Percentiles rank a stretch among this genome's conserved stretches.
Conservation (phyloP, 2,329 filamentous ascomycete genomes). For the Aspergillus novoparasiticus region DNA sequence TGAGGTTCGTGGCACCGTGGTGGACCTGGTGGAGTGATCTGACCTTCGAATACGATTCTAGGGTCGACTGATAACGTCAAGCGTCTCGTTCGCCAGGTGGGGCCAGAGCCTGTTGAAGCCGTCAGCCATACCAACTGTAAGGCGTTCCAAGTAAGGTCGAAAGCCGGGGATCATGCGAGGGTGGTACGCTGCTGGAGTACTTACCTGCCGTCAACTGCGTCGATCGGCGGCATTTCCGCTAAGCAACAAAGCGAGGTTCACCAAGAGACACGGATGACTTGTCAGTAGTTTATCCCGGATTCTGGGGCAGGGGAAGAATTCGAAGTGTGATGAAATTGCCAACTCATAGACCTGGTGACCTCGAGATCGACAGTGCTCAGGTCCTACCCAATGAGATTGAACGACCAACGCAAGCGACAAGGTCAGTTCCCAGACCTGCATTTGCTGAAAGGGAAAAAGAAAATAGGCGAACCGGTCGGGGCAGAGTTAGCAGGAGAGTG, state of each 20-base stretch:
- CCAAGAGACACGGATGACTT: slow-evolving; percentile 19
- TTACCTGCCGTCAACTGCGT: slow-evolving; percentile 4
- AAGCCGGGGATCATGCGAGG: background rate
- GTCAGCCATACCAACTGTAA: slow-evolving; percentile 1
- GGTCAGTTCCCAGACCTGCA: slow-evolving; percentile 1
- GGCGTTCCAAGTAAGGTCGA: background rate
- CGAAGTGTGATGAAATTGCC: slow-evolving; percentile 30
- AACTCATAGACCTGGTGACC: slow-evolving; percentile 42
- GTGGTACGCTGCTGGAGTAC: background rate
- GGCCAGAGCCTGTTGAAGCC: background rate
- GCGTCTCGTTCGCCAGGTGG: background rate
- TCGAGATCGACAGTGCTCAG: slow-evolving; percentile 30
- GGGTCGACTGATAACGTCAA: slow-evolving; percentile 1
- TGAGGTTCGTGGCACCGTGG: slow-evolving; percentile 1
- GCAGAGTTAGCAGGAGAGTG: background rate
- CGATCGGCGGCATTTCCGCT: slow-evolving; percentile 10
- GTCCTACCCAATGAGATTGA: slow-evolving; percentile 9
- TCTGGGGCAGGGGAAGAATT: slow-evolving; percentile 13
- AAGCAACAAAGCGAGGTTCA: slow-evolving; percentile 5
- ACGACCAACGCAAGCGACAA: background rate
- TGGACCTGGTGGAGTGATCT: slow-evolving; percentile 2
- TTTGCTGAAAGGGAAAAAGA: background rate
- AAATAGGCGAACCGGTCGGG: background rate
- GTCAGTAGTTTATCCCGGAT: slow-evolving; percentile 13
- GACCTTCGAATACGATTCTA: slow-evolving; percentile 14